These are phyloP conservation scores for Fusarium sp. DNA, from an alignment of 2,329 filamentous ascomycete genomes.

Conservation along the genomic window DNA sequence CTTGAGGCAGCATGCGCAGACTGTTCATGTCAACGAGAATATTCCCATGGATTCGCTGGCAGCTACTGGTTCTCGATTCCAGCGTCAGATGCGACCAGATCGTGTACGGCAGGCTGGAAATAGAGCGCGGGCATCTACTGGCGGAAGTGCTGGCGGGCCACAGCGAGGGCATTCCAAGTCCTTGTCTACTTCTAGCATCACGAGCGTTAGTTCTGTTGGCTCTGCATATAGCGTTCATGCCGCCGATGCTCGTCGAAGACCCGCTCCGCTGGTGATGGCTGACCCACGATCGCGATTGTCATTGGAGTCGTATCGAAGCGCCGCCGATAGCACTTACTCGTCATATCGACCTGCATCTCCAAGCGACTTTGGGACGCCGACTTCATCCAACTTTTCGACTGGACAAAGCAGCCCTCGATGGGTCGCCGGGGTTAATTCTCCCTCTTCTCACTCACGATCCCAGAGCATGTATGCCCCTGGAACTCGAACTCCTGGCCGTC, in stretches of 20 bases:
- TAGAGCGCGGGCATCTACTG: constrained; percentile 78
- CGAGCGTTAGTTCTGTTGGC: constrained; percentile 70
- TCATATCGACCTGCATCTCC: constrained; percentile 71
- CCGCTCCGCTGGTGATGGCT: constrained; percentile 83
- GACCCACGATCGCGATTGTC: constrained; percentile 72
- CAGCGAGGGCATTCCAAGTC: constrained; percentile 83
- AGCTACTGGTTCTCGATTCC: constrained; percentile 89
- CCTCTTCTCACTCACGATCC: constrained; percentile 72
- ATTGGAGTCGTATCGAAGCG: constrained; percentile 72
- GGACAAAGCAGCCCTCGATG: constrained; percentile 80
- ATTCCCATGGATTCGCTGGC: constrained; percentile 94
- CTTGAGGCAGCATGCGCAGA: constrained; percentile 93
- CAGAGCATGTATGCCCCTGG: constrained; percentile 74
- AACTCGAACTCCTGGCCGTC: constrained; percentile 71
- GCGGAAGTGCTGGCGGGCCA: constrained; percentile 74
- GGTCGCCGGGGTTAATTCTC: constrained; percentile 73
- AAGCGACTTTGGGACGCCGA: constrained; percentile 80
- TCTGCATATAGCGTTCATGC: constrained; percentile 73
- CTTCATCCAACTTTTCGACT: constrained; percentile 81
- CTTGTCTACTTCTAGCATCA: constrained; percentile 85
- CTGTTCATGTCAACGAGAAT: constrained; percentile 96
- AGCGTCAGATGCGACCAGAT: constrained; percentile 89
- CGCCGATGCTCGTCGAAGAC: constrained; percentile 73
- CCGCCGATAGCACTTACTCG: constrained; percentile 67
- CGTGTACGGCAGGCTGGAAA: constrained; percentile 76